These are phyloP conservation scores for Stephania cephalantha DNA, from an alignment of 164 flowering plant species.

Conservation along the genomic window DNA sequence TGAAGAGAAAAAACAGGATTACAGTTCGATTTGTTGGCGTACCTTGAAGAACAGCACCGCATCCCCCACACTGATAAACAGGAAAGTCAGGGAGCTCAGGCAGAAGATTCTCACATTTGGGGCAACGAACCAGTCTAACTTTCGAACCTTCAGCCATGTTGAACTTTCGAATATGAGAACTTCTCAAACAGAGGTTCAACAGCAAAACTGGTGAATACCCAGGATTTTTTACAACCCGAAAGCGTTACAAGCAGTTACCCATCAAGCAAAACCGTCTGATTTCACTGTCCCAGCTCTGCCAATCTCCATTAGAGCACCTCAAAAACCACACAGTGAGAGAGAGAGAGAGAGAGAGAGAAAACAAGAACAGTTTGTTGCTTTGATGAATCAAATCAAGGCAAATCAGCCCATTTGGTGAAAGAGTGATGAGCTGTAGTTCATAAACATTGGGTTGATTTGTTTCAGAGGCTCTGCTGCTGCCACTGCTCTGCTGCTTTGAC, in stretches of 20 bases:
- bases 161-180: background rate
- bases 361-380: no score
- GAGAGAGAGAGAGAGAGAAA: background rate
- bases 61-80: slow-evolving; percentile 57
- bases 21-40: slow-evolving; percentile 7
- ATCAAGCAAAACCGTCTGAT: background rate
- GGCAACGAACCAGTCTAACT: slow-evolving; percentile 54
- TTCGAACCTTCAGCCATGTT: slow-evolving; percentile 42
- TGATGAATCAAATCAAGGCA: no score
- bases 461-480: background rate
- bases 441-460: background rate
- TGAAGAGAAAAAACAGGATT: background rate
- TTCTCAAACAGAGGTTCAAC: background rate
- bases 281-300: background rate
- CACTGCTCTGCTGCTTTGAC: background rate
- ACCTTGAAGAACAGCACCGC: slow-evolving; percentile 57
- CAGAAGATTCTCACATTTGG: slow-evolving; percentile 49
- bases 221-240: background rate
- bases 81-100: slow-evolving; percentile 41
- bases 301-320: background rate
- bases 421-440: background rate
- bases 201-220: background rate
- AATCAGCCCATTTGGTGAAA: background rate
- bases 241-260: background rate
- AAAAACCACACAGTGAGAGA: background rate